These are phyloP conservation scores for Camellia japonica DNA, from an alignment of 148 eudicot genomes.

Conservation along the genomic window DNA sequence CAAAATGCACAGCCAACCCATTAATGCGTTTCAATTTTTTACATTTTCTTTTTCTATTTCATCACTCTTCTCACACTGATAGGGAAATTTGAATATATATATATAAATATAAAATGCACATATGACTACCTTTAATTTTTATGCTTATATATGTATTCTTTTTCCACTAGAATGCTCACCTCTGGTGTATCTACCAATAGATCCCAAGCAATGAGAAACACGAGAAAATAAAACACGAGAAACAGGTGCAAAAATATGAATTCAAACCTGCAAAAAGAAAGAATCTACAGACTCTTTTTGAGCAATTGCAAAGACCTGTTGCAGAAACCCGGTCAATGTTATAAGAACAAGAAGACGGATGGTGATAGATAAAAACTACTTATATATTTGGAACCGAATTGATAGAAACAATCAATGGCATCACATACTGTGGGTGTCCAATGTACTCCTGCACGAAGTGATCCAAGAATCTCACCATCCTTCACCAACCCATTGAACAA, in stretches of 20 bases:
- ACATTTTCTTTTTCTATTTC: too few relatives aligned
- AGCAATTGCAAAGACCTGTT: constrained; percentile 88
- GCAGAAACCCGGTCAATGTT: constrained; percentile 6
- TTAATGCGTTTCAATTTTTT: too few relatives aligned
- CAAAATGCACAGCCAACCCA: background rate
- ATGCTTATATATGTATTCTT: background rate
- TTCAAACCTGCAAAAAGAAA: constrained; percentile 82
- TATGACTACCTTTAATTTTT: background rate
- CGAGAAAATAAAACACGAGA: background rate
- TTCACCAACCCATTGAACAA: constrained; percentile 77
- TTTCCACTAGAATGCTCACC: background rate
- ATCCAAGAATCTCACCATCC: constrained; percentile 81
- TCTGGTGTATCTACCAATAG: background rate
- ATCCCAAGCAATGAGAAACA: too few relatives aligned
- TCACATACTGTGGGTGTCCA: constrained; percentile 91
- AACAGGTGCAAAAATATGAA: background rate
- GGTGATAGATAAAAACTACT: background rate
- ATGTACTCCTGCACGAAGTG: constrained; percentile 95
- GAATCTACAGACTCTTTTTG: constrained; percentile 94
- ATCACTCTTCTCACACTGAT: too few relatives aligned
- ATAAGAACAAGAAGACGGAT: background rate
- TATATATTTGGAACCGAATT: background rate
- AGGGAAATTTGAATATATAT: too few relatives aligned
- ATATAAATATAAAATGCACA: too few relatives aligned
- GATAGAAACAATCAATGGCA: background rate